Conservation (phyloP, 305 asterid genomes). For the Stenogyne calaminthoides region DNA sequence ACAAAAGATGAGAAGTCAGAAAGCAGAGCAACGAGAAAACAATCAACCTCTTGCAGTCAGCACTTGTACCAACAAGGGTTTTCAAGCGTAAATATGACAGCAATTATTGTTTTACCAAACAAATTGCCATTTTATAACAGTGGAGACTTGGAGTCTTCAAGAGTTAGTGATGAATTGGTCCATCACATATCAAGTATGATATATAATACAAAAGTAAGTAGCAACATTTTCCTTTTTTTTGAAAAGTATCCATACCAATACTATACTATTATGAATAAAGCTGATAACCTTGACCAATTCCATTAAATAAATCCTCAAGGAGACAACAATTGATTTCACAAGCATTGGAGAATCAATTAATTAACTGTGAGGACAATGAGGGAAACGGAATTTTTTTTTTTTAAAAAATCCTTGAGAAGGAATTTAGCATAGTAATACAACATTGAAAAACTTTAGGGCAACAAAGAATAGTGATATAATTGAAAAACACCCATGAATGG, state of each 20-base stretch:
- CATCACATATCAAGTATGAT: not conserved
- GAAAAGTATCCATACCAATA: not conserved
- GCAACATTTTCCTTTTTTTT: not conserved
- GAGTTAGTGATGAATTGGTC: not conserved
- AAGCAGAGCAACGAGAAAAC: not conserved
- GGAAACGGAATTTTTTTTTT: too few relatives aligned
- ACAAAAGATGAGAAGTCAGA: not conserved
- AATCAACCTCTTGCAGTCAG: not conserved
- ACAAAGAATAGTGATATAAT: too few relatives aligned
- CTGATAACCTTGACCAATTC: not conserved
- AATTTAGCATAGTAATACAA: too few relatives aligned
- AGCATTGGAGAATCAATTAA: too few relatives aligned
- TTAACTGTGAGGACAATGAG: too few relatives aligned
- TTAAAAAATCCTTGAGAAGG: too few relatives aligned
- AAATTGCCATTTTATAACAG: not conserved
- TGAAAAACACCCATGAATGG: too few relatives aligned
- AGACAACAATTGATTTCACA: not conserved
- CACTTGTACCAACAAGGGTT: not conserved
- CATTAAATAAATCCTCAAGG: not conserved
- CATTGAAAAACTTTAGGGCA: too few relatives aligned
- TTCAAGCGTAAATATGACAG: constrained; percentile 1
- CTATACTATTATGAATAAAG: not conserved
- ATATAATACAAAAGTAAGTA: too few relatives aligned
- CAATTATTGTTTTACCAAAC: not conserved
- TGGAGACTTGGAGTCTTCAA: not conserved